phyloP scores from a whole-genome alignment of 2,329 filamentous ascomycete genomes.

The Sclerotinia borealis region DNA sequence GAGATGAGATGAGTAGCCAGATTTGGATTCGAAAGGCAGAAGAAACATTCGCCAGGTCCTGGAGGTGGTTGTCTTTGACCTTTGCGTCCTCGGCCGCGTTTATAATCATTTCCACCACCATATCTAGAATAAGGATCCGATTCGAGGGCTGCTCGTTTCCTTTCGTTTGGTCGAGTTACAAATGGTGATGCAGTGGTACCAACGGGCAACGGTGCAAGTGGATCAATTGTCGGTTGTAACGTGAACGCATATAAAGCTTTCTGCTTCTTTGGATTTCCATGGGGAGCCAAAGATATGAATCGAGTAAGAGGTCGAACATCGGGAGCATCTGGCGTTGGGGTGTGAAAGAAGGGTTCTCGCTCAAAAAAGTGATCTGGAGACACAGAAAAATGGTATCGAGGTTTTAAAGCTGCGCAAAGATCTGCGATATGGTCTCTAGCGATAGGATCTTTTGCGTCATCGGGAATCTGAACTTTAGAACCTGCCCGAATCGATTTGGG shows the following conservation, averaged over 20 bases:
- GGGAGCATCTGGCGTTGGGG: constrained; percentile 44
- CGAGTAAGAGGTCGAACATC: constrained; percentile 63
- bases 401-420: constrained; percentile 71
- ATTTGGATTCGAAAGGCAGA: constrained; percentile 85
- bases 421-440: constrained; percentile 68
- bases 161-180: constrained; percentile 44
- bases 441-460: constrained; percentile 44
- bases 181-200: constrained; percentile 77
- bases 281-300: constrained; percentile 83
- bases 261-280: constrained; percentile 67
- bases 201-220: constrained; percentile 53
- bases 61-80: constrained; percentile 51
- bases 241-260: constrained; percentile 77
- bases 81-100: constrained; percentile 42
- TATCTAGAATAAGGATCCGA: constrained; percentile 49
- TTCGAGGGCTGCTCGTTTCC: constrained; percentile 48
- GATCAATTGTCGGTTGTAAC: constrained; percentile 58
- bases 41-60: constrained; percentile 80
- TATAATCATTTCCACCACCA: constrained; percentile 38
- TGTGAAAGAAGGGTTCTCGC: constrained; percentile 84
- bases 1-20: constrained; percentile 83
- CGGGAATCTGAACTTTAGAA: constrained; percentile 56
- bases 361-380: constrained; percentile 67
- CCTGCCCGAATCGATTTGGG: constrained; percentile 65
- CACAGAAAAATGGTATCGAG: constrained; percentile 82